Percentiles rank a stretch among this genome's conserved stretches.
Evolutionary conservation across 345 rosid genomes (phyloP).

Genomic region (Corchorus capsularis): DNA sequence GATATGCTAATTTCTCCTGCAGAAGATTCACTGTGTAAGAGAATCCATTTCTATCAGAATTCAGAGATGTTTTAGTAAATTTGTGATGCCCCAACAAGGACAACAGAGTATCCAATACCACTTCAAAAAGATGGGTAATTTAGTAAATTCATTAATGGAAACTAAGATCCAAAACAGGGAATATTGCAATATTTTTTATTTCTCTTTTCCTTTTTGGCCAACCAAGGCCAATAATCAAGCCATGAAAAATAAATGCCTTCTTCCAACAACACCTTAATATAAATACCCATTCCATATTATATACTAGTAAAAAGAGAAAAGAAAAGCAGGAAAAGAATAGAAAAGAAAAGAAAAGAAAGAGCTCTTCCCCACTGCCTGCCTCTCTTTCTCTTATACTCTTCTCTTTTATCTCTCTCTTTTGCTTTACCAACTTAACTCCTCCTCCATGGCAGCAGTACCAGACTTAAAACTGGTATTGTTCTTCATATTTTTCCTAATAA

Average conservation of each 20-base stretch:
- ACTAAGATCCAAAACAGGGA: not conserved
- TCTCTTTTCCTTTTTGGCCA: not conserved
- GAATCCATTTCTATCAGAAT: no score
- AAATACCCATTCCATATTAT: not conserved
- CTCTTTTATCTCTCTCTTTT: constrained; percentile 30
- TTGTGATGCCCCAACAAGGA: not conserved
- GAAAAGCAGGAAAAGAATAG: constrained; percentile 26
- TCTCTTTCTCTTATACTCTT: constrained; percentile 26
- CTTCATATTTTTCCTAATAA: not conserved
- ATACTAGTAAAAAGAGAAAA: constrained; percentile 20
- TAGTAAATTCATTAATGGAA: not conserved
- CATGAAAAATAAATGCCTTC: not conserved
- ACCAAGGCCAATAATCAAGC: not conserved
- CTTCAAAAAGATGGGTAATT: not conserved
- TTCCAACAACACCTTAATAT: no score
- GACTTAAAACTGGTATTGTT: not conserved
- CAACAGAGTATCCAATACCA: not conserved
- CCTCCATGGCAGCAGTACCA: constrained; percentile 28
- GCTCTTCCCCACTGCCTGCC: constrained; percentile 25
- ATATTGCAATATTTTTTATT: not conserved
- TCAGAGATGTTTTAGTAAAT: not conserved
- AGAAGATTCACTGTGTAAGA: not conserved
- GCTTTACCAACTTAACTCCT: constrained; percentile 22
- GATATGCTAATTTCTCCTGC: not conserved
- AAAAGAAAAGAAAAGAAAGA: constrained; percentile 22